Base-by-base conservation (phyloP, 768 basidiomycete species). In the Mrakia hoshinonis region DNA sequence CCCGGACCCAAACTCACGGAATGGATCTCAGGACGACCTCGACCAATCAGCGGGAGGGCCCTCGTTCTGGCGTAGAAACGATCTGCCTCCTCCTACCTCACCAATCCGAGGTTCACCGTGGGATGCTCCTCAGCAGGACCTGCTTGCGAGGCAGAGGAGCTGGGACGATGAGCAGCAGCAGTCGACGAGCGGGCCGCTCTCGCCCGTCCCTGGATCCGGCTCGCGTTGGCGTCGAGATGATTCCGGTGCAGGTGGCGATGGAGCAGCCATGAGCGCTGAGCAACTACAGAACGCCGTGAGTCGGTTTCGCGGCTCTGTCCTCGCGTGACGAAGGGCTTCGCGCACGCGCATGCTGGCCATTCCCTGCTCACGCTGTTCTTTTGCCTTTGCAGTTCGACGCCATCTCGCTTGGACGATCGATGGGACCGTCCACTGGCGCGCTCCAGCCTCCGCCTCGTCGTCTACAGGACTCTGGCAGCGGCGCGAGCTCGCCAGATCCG, bases 231-330 rank as follows among this genome's bases (percentile, higher is more conserved):
- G 46, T 49, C 20, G 68, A 62, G 34, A 24, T 22, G 46, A 54
- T 26, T 39, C 26, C n/a, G 26, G 36, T 29, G 20, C 68, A 7
- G 13, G 34, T 34, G 24, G 24, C 6, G n/a, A 43, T 3, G 58
- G 24, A 22, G 49, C 34, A 26, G 46, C 68, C 13, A 51, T 70
- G 61, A 63, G 7, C 12, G 60, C 61, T 48, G 58, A 70, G 20
- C 48, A 70, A 38, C 47, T 70, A 36, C 69, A 70, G 61, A 51
- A 63, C 20, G 69, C 69, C 22, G 69, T 70, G 39, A 62, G 69
- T 70, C 11, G 29, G 20, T 6, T 36, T 26, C 24, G 29, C 29
- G 2, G 13, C n/a, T 0, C 11, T 39, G n/a, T 22, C 9, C 38
- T 29, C 43, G 39, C 15, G 15, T 43, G 26, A 31, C 58, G 43